Base-by-base conservation (phyloP, 2,329 filamentous ascomycete species). In the Nigrograna mackinnonii region DNA sequence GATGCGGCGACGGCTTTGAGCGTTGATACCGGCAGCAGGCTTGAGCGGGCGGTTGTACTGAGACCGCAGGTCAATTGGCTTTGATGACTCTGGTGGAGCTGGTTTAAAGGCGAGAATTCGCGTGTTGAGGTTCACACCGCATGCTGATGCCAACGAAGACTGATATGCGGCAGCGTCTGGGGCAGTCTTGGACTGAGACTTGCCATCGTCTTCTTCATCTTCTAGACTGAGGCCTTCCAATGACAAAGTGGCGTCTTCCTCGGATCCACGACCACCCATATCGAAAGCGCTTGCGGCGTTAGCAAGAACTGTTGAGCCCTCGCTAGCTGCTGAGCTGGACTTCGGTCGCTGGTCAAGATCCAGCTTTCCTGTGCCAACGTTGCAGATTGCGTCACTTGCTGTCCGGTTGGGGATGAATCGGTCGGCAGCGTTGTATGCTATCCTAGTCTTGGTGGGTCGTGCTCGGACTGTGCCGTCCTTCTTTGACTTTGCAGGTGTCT, bases 61-160 rank as follows among this genome's bases (percentile, higher is more conserved):
- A 49, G 94, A 89, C 45, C 94, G 87, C 49, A 99, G 85, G 68
- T 99, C 94, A 65, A 99, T 96, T 24, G 94, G 94, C 80, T 96
- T 96, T 22, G 91, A 96, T 5, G 94, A 97, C 76, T 97, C 94
- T 4, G 94, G 94, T n/a, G 94, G 83, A 2, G 92, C 91, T 41
- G 94, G 94, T 84, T 99, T 99, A 81, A 96, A 99, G 46, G 94
- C 89, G 38, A 99, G 86, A 59, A 99, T 99, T 50, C 94, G 89
- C 41, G 91, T 95, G 77, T 91, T 95, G 49, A 95, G 82, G 64
- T 85, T 92, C 50, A 99, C 90, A 43, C 91, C 94, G 68, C 92
- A 97, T 37, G 92, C 92, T 54, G 85, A 86, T 34, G 92, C 91
- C 34, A 97, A 77, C 3, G 91, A 92, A 45, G 94, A 90, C 71